Base-by-base conservation (phyloP, 108 stramenopile species). In the Nannochloropsis salina region DNA sequence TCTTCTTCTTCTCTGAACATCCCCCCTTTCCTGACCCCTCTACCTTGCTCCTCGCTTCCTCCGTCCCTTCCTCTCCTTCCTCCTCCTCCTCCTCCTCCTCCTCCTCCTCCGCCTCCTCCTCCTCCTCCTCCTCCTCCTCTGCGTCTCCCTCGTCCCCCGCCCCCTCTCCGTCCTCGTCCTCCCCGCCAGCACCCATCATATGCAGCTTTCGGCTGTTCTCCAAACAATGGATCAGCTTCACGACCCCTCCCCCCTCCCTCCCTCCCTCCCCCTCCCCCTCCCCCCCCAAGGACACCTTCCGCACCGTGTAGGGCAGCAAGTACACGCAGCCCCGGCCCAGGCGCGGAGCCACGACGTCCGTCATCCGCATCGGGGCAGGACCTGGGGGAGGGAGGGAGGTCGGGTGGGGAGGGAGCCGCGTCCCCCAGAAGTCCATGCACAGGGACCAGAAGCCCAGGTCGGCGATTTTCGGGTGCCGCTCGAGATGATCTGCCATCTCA, bases 181-280 rank as follows among this genome's bases (percentile, higher is more conserved):
- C 61, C 61, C n/a, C 61, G 20, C 5, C 61, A 15, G 61, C 61
- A 15, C 61, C 61, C 61, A 74, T 74, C 61, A 74, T 74, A 4
- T 74, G 61, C 61, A 74, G 61, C 61, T n/a, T 2, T 5, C 61
- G 15, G n/a, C 61, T 4, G 4, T 74, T 74, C 15, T 74, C 61
- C 61, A 74, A 74, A 74, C 61, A 74, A 74, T 74, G 61, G 20
- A 74, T n/a, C 15, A 74, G 61, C 61, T 74, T 74, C 61, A 74
- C n/a, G 20, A 74, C n/a, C 61, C 61, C 61, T 2, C 61, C 61
- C n/a, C 4, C 61, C 61, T 74, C 61, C n/a, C 61, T n/a, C n/a
- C n/a, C 61, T 4, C n/a, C 61, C 61, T n/a, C 61, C n/a, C n/a
- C 61, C 61, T 74, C 61, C n/a, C 2, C 61, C 61, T 74, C 61